These are phyloP conservation scores for Fusarium heterosporum DNA, from an alignment of 2,329 filamentous ascomycete species.

Conservation along the genomic window DNA sequence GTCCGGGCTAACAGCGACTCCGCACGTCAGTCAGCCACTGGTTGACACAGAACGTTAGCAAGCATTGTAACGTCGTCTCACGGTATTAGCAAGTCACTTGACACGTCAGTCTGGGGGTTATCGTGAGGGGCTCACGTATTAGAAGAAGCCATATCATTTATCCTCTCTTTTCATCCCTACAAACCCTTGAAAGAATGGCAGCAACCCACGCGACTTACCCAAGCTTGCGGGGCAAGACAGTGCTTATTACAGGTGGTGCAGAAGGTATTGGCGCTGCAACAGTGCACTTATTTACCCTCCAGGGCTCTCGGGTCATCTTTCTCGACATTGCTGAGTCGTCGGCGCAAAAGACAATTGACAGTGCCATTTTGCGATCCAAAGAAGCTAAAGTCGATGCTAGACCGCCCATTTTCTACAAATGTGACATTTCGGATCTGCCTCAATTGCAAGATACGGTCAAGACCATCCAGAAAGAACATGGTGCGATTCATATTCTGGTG, in stretches of 20 bases:
- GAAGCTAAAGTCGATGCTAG: slow-evolving; percentile 19
- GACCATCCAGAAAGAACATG: slow-evolving; percentile 47
- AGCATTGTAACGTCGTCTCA: not conserved
- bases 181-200: not conserved
- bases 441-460: slow-evolving; percentile 51
- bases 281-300: slow-evolving; percentile 58
- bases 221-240: slow-evolving; percentile 54
- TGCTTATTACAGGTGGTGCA: slow-evolving; percentile 60
- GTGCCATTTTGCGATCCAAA: slow-evolving; percentile 27
- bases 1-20: not conserved
- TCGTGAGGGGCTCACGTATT: not conserved
- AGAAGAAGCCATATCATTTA: not conserved
- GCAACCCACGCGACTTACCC: slow-evolving; percentile 53
- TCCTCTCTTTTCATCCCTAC: too few relatives aligned
- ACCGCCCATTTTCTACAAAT: slow-evolving; percentile 55
- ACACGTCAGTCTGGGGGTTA: not conserved
- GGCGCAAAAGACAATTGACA: slow-evolving; percentile 45
- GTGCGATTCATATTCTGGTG: slow-evolving; percentile 77
- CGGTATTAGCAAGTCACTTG: not conserved
- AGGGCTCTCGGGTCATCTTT: slow-evolving; percentile 59
- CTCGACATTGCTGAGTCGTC: slow-evolving; percentile 54
- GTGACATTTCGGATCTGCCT: slow-evolving; percentile 56
- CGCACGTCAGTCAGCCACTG: not conserved
- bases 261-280: slow-evolving; percentile 60
- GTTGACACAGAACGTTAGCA: not conserved